A percentile compares a stretch with the other conserved stretches of the same genome.
Evolutionary conservation across 352 stramenopile species (phyloP).

Genomic region (Phytophthora idaei): DNA sequence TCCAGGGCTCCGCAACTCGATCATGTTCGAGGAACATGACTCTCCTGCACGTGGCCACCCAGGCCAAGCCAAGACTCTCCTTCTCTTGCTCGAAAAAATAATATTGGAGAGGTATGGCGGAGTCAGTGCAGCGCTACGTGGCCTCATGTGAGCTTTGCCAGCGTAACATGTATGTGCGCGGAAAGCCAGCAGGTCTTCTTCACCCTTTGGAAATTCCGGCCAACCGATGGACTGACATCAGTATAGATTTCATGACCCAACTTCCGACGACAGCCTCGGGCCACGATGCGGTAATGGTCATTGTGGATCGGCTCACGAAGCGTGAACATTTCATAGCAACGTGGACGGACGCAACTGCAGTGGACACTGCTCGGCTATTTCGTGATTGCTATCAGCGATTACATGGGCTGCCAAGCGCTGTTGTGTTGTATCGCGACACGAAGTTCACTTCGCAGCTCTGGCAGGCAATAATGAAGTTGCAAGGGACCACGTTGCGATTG

Average conservation of each 20-base stretch:
- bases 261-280: background rate
- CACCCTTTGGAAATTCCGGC: constrained; percentile 18
- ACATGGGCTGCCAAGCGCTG: constrained; percentile 12
- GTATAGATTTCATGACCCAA: constrained; percentile 16
- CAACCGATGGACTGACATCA: constrained; percentile 11
- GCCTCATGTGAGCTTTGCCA: constrained; percentile 15
- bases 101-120: background rate
- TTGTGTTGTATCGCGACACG: constrained; percentile 15
- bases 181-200: constrained; percentile 3
- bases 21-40: background rate
- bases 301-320: constrained; percentile 14
- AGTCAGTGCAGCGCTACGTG: constrained; percentile 2
- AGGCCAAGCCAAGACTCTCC: background rate
- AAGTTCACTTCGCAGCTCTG: constrained; percentile 21
- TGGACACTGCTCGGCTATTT: constrained; percentile 3
- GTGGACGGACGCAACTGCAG: background rate
- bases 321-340: constrained; percentile 13
- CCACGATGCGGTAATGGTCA: constrained; percentile 3
- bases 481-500: background rate
- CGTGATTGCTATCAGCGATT: constrained; percentile 17
- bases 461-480: constrained; percentile 6
- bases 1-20: background rate
- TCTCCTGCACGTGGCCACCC: background rate
- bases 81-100: background rate
- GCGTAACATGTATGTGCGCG: constrained; percentile 3